Base-by-base conservation (phyloP, 768 basidiomycete species). In the Naematelia encephala region DNA sequence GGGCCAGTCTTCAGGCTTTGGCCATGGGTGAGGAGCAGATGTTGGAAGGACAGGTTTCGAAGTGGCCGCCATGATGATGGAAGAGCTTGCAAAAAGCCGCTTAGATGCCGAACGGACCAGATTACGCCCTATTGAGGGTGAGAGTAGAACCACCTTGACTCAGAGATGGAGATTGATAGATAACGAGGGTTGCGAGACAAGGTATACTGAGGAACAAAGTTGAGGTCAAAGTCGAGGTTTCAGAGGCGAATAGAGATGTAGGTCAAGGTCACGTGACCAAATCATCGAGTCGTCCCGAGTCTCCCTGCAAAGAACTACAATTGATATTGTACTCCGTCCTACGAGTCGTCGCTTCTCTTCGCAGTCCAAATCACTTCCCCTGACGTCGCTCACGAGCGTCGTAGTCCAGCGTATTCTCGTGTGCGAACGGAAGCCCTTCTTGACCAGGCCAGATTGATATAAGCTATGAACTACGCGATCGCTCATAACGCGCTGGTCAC, bases 1-100 rank as follows among this genome's bases (percentile, higher is more conserved):
- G 13, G 92, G 81, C 91, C 90, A 94, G 49, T 77, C 66, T 34
- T 69, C 54, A 0, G 76, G 78, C 10, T 56, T 52, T 19, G 78
- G 78, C 68, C 73, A 78, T 4, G 72, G 52, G 51, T 69, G 67
- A 44, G 74, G 67, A 14, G 68, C 44, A 5, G 67, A 63, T 14
- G 52, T 59, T 21, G 76, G 76, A 12, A 75, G 51, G 5, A 54
- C 25, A 23, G 67, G 69, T 22, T 59, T 63, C 25, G 57, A 57
- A 19, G 48, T 52, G 19, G 71, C 71, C 21, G 61, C 60, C 19
- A 62, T 60, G 54, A 65, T 68, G 5, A 27, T 67, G 56, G 23
- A 16, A 10, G 34, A 54, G 8, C 21, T 11, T 5, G 28, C 39
- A 13, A 1, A 16, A 45, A 42, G 22, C 2, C 22, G 55, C 23